Evolutionary conservation across 2,329 filamentous ascomycete species (phyloP), one percentile per base, ranked within the genome.

Genomic region (Zymoseptoria crescenta): DNA sequence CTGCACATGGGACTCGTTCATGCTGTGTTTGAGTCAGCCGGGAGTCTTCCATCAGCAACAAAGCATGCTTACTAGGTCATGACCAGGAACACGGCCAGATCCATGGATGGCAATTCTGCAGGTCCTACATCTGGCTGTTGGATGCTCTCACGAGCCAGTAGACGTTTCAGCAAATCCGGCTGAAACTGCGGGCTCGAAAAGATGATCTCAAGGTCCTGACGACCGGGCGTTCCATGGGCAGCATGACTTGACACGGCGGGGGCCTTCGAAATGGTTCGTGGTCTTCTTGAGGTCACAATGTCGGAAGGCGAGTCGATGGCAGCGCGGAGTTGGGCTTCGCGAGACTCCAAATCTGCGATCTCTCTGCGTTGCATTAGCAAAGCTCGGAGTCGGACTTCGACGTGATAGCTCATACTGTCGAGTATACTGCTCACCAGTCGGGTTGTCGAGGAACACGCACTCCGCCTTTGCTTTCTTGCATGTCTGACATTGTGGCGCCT

Each of bases 1-100:
- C 21, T 61, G 61, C 19, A 64, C 55, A 45, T 64, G 62, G 8
- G 61, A 64, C 50, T 55, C 53, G 3, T 53, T 52, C 19, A 64
- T 56, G 27, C 60, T 62, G 35, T 9, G n/a, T 8, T 29, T 2
- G 30, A 20, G 10, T 27, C 4, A 50, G 29, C n/a, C 27, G 41
- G 10, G 13, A 27, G 49, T 41, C 10, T 35, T 30, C 9, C 8
- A n/a, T 6, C 24, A 13, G 3, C 16, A 8, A 6, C 21, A 27
- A 10, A 13, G 27, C 8, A 19, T 5, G n/a, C 52, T n/a, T n/a
- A 55, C 52, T 56, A 59, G 9, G 20, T 56, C n/a, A 49, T 50
- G 16, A 59, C 56, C 9, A 54, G 19, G 19, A 54, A 54, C 8
- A 53, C 41, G 10, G 45, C 59, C 10, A 49, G 19, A n/a, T 55